A percentile compares a stretch with the other conserved stretches of the same genome.
phyloP scores from a whole-genome alignment of 345 rosid genomes.

The Eucalyptus viminalis region DNA sequence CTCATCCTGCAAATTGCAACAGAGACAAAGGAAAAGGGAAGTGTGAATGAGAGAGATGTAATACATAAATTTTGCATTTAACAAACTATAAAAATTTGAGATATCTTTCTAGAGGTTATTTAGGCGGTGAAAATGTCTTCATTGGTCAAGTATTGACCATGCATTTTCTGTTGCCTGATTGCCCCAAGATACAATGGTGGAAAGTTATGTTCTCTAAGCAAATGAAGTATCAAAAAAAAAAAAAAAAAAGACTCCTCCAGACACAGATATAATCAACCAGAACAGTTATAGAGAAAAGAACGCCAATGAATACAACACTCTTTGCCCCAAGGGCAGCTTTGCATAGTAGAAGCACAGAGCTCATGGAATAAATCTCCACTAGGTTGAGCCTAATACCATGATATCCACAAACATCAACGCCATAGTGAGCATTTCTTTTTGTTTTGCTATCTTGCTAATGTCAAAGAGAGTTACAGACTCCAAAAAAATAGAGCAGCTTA shows the following conservation, averaged over 20 bases:
- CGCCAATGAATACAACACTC: not conserved
- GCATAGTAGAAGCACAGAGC: not conserved
- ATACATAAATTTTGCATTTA: not conserved
- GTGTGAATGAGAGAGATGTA: not conserved
- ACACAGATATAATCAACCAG: not conserved
- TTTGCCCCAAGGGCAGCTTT: not conserved
- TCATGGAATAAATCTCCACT: not conserved
- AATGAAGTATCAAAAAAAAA: not conserved
- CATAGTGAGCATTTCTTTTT: not conserved
- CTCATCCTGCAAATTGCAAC: conserved; percentile 14
- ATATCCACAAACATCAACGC: not conserved
- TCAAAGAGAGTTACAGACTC: not conserved
- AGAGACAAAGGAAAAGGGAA: not conserved
- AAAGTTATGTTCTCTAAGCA: not conserved
- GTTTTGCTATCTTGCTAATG: not conserved
- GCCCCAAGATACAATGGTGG: not conserved
- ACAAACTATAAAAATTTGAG: not conserved
- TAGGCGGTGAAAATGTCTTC: not conserved
- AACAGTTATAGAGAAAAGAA: not conserved
- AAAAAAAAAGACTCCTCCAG: not conserved
- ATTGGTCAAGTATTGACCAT: not conserved
- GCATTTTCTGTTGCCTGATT: not conserved
- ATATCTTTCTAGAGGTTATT: not conserved
- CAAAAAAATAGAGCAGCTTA: not conserved
- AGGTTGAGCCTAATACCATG: not conserved